These are phyloP conservation scores for Beauveria asiatica DNA, from an alignment of 2,329 filamentous ascomycete genomes.

Conservation along the genomic window DNA sequence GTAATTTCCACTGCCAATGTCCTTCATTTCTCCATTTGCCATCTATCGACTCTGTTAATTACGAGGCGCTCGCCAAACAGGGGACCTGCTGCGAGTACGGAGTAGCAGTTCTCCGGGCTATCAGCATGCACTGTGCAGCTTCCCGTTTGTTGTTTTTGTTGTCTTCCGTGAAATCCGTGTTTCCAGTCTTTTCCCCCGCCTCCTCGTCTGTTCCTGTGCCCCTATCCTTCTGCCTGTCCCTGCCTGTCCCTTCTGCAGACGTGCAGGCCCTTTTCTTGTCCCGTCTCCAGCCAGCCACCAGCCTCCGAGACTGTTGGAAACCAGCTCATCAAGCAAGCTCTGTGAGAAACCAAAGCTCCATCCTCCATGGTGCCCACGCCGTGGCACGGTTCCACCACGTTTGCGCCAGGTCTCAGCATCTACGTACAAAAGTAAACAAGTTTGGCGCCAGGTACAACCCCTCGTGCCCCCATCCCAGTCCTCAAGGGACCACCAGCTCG, in stretches of 20 bases:
- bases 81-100: not conserved
- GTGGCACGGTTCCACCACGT: not conserved
- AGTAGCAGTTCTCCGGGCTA: not conserved
- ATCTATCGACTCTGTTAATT: not conserved
- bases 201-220: not conserved
- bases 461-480: not conserved
- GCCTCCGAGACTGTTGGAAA: not conserved
- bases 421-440: not conserved
- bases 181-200: not conserved
- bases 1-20: slow-evolving; percentile 9
- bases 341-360: slow-evolving; percentile 5
- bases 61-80: not conserved
- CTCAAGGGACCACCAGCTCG: not conserved
- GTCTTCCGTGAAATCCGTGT: not conserved
- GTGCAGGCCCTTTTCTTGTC: not conserved
- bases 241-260: not conserved
- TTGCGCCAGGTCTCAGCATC: not conserved
- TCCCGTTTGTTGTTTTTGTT: slow-evolving; percentile 4
- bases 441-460: not conserved
- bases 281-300: not conserved
- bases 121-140: too few relatives aligned
- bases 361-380: not conserved
- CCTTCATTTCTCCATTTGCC: slow-evolving; percentile 6
- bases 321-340: not conserved
- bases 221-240: not conserved